Evolutionary conservation across 2,329 filamentous ascomycete species (phyloP).

Genomic region (Trichoderma oligosporum): DNA sequence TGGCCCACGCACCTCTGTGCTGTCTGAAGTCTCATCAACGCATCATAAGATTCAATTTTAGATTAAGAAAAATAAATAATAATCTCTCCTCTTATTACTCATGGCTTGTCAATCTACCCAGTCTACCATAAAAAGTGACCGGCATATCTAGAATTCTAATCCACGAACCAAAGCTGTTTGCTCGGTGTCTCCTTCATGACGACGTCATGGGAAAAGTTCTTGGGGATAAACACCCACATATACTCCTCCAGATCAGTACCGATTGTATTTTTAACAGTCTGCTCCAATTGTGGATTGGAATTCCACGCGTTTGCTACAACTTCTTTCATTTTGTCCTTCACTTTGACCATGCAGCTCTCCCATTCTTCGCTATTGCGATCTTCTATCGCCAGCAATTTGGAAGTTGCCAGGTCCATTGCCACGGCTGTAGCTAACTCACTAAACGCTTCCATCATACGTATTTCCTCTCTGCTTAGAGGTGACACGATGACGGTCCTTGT

Average conservation of each 20-base stretch:
- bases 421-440: slow-evolving; percentile 12
- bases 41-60: no score
- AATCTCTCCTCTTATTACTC: background rate
- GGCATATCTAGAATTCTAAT: background rate
- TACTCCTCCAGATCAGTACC: slow-evolving; percentile 21
- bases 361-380: slow-evolving; percentile 12
- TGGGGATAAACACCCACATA: slow-evolving; percentile 23
- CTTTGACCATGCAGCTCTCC: slow-evolving; percentile 2
- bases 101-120: background rate
- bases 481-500: slow-evolving; percentile 19
- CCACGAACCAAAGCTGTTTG: slow-evolving; percentile 21
- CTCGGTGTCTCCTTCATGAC: slow-evolving; percentile 8
- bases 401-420: slow-evolving; percentile 10
- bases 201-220: slow-evolving; percentile 21
- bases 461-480: slow-evolving; percentile 10
- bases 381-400: background rate
- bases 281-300: slow-evolving; percentile 10
- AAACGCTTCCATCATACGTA: slow-evolving; percentile 14
- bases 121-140: background rate
- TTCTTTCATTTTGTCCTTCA: slow-evolving; percentile 19
- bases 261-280: slow-evolving; percentile 18
- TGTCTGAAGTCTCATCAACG: no score
- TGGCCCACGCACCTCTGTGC: no score
- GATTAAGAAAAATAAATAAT: no score
- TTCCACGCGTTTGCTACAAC: slow-evolving; percentile 17